These are phyloP conservation scores for Aspergillus novofumigatus DNA, from an alignment of 2,329 filamentous ascomycete species.

Conservation along the genomic window DNA sequence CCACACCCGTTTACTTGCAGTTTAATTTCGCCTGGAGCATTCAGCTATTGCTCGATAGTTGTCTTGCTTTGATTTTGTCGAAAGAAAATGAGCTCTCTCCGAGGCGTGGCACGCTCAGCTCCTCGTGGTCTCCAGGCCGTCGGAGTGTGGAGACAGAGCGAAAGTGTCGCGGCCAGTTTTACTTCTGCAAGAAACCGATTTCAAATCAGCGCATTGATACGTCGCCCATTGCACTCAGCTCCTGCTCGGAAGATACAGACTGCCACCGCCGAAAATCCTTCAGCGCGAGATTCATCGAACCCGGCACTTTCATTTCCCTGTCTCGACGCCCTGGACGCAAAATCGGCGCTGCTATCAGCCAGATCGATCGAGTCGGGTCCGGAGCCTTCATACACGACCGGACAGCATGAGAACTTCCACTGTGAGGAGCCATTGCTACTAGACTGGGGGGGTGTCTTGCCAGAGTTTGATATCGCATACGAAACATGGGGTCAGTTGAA, in stretches of 20 bases:
- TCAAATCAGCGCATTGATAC: background rate
- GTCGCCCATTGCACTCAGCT: slow-evolving; percentile 18
- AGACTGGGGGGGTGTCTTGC: slow-evolving; percentile 92
- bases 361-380: slow-evolving; percentile 70
- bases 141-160: slow-evolving; percentile 7
- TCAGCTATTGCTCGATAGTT: background rate
- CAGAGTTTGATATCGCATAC: slow-evolving; percentile 84
- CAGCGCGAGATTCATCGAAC: slow-evolving; percentile 55
- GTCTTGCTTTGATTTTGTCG: background rate
- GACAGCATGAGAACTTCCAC: slow-evolving; percentile 73
- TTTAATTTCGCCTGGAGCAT: background rate
- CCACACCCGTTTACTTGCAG: background rate
- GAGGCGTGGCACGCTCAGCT: slow-evolving; percentile 12
- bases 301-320: slow-evolving; percentile 87
- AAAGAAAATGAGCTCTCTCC: slow-evolving; percentile 15
- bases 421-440: slow-evolving; percentile 71
- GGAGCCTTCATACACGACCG: slow-evolving; percentile 90
- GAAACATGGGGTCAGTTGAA: slow-evolving; percentile 72
- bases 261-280: slow-evolving; percentile 17
- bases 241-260: slow-evolving; percentile 17
- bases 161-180: slow-evolving; percentile 1
- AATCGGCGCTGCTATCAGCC: slow-evolving; percentile 68
- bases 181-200: slow-evolving; percentile 6
- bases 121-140: slow-evolving; percentile 9
- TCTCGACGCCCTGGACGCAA: slow-evolving; percentile 76